Evolutionary conservation across 225 moss, liverwort and hornwort genomes (phyloP).

Genomic region (Anthoceros angustus): DNA sequence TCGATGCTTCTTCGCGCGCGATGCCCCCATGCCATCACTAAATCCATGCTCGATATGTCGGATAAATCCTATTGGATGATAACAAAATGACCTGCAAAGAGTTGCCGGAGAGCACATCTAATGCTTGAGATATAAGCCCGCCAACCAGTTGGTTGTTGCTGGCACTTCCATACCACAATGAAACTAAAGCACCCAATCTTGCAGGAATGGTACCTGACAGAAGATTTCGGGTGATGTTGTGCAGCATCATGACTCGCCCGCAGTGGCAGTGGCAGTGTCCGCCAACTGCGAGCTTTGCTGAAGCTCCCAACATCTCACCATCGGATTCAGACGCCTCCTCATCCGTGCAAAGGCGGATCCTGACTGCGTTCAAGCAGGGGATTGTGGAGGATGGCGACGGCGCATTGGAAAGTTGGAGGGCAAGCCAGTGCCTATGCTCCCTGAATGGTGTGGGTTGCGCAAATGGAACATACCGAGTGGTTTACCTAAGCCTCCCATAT

Average conservation of each 20-base stretch:
- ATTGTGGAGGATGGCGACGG: background rate
- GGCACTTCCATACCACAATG: too few species aligned
- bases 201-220: too few species aligned
- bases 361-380: background rate
- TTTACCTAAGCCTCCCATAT: background rate
- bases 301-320: background rate
- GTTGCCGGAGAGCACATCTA: too few species aligned
- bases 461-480: background rate
- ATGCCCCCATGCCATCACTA: too few species aligned
- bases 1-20: too few species aligned
- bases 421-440: background rate
- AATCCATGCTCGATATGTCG: too few species aligned
- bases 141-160: too few species aligned
- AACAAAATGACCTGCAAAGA: too few species aligned
- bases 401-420: background rate
- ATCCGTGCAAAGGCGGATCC: background rate
- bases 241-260: background rate
- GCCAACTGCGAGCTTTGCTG: background rate
- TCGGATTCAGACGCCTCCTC: background rate
- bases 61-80: too few species aligned
- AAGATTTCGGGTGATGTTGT: background rate
- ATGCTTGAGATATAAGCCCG: too few species aligned
- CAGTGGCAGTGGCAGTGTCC: background rate
- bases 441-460: background rate
- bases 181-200: too few species aligned